A percentile compares a stretch with the other conserved stretches of the same genome.
Evolutionary conservation across 2,329 filamentous ascomycete genomes (phyloP).

Genomic region (Eutypa lata): DNA sequence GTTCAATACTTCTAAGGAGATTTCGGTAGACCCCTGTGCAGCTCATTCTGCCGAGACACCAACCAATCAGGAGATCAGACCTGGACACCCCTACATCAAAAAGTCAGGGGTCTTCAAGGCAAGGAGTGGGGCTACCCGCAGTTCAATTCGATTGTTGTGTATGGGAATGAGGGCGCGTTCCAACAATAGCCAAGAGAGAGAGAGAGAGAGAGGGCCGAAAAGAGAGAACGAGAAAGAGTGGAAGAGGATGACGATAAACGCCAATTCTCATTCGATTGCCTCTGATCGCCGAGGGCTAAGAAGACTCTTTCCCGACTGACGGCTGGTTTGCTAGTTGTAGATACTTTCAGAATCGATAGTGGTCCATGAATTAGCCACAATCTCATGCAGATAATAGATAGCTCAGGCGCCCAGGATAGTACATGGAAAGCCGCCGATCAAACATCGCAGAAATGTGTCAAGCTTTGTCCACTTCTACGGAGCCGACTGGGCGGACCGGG

Average conservation of each 20-base stretch:
- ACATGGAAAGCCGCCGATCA: neutral
- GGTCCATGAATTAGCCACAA: neutral
- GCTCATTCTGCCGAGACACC: constrained; percentile 5
- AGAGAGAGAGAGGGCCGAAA: neutral
- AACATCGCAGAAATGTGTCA: neutral
- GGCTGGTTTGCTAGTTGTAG: neutral
- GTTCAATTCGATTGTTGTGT: neutral
- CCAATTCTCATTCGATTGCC: neutral
- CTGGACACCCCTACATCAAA: neutral
- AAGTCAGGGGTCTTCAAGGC: neutral
- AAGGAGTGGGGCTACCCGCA: neutral
- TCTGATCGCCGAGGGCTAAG: no score
- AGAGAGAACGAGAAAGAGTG: neutral
- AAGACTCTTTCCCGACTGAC: no score
- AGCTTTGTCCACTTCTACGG: neutral
- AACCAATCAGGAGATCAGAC: neutral
- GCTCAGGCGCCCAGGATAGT: neutral
- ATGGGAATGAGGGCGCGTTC: neutral
- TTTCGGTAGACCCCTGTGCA: constrained; percentile 5
- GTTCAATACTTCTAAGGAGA: neutral
- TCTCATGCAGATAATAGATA: neutral
- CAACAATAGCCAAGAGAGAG: neutral
- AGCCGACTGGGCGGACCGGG: neutral
- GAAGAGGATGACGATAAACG: neutral
- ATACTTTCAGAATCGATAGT: neutral